These are phyloP conservation scores for Leccinum arenicola DNA, from an alignment of 768 basidiomycete genomes.

Conservation along the genomic window DNA sequence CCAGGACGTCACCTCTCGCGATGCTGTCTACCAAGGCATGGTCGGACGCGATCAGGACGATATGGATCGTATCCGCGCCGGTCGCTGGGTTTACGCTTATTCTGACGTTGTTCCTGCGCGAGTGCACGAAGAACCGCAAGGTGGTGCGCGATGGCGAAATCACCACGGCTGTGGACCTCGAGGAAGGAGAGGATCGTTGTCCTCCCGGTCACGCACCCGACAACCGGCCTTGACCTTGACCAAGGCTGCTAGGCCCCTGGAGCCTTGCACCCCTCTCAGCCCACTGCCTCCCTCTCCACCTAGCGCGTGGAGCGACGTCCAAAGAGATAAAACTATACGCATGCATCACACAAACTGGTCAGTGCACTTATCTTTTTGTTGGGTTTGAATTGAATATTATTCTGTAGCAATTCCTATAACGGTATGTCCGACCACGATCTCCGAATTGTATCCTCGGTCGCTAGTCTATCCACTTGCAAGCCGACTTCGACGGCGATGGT, in stretches of 20 bases:
- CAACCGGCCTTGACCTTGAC: too few relatives aligned
- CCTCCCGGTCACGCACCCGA: too few relatives aligned
- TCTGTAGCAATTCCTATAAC: constrained; percentile 90
- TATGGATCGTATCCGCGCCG: constrained; percentile 67
- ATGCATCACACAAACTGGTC: constrained; percentile 71
- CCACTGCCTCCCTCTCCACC: too few relatives aligned
- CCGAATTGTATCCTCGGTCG: neutral
- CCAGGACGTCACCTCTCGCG: constrained; percentile 49
- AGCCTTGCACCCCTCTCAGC: too few relatives aligned
- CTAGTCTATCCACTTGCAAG: constrained; percentile 33
- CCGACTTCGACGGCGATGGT: constrained; percentile 95
- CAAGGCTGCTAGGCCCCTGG: too few relatives aligned
- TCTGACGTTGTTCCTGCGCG: constrained; percentile 50
- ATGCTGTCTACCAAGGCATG: constrained; percentile 57
- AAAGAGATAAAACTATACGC: too few relatives aligned
- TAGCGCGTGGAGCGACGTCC: too few relatives aligned
- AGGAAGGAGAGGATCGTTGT: constrained; percentile 18
- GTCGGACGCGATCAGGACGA: constrained; percentile 55
- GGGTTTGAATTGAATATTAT: constrained; percentile 14
- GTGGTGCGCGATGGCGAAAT: constrained; percentile 37
- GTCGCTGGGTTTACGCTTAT: constrained; percentile 52
- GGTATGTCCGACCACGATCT: constrained; percentile 45
- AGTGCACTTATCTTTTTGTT: constrained; percentile 25
- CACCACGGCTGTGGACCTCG: constrained; percentile 29
- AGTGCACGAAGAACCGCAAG: constrained; percentile 57